A percentile compares a stretch with the other conserved stretches of the same genome.
Conservation (phyloP, 1,284 basidiomycete genomes). For the Papiliotrema laurentii region DNA sequence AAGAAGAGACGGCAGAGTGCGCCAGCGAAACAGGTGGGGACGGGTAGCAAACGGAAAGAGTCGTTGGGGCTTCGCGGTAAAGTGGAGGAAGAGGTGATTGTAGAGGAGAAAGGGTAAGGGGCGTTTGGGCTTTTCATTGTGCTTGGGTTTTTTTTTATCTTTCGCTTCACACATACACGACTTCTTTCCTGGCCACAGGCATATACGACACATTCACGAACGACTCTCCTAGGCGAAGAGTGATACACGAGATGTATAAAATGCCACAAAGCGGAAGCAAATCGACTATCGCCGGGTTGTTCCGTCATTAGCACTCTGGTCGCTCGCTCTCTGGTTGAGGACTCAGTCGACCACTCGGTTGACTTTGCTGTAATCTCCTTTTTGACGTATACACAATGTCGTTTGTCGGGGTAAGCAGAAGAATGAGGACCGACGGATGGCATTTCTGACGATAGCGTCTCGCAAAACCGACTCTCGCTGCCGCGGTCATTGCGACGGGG, state of each 20-base stretch:
- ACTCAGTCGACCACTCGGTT: neutral
- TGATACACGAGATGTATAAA: neutral
- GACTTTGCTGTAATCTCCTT: neutral
- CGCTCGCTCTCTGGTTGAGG: no score
- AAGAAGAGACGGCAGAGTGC: conserved; percentile 31
- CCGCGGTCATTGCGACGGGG: neutral
- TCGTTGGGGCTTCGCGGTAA: neutral
- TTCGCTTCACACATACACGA: neutral
- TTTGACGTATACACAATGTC: neutral
- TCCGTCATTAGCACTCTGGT: neutral
- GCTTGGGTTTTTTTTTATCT: neutral
- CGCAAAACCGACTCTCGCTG: conserved; percentile 1
- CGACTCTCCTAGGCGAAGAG: neutral
- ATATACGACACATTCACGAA: neutral
- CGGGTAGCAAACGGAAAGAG: neutral
- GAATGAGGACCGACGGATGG: neutral
- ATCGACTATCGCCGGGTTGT: neutral
- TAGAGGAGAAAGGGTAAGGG: neutral
- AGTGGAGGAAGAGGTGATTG: neutral
- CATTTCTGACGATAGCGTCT: neutral
- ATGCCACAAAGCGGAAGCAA: conserved; percentile 1
- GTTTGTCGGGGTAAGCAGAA: neutral
- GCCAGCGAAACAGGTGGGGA: conserved; percentile 10
- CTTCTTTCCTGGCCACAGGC: no score
- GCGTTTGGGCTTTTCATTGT: no score